Evolutionary conservation across 768 basidiomycete species (phyloP), one percentile per base, ranked within the genome.

Genomic region (Russula virescens): DNA sequence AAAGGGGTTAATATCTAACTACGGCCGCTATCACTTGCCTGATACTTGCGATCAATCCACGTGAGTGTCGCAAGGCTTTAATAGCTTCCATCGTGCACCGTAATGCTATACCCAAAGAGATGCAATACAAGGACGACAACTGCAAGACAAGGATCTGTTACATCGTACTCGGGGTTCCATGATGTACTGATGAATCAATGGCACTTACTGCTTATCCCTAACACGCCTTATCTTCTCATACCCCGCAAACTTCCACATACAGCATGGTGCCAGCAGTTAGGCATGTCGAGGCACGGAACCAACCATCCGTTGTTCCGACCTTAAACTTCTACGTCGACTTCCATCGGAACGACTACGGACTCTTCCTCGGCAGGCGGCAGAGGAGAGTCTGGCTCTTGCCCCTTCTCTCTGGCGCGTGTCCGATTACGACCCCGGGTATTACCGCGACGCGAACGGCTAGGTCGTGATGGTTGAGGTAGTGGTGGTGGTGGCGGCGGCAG

Each of bases 311-410:
- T 13, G 19, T 31, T 31, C 10, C 26, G 14, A 31, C 8, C 14
- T 9, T 68, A 73, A 35, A 70, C 65, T 31, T 76, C 75, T 31
- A 78, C 67, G 26, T 78, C 76, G 19, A 69, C 59, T 51, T 77
- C 76, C 67, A 76, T 67, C 9, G 76, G 76, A 8, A 77, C 74
- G 55, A 71, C 72, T 2, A 75, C 71, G 47, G 58, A 8, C 7
- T 60, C 63, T 42, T 46, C 63, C 19, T 55, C 58, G 5, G 58
- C 23, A 34, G 31, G 26, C 5, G 19, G 25, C 6, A 35, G 72
- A 70, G 16, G 66, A 31, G 54, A 55, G 16, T 58, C 55, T 8
- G 3, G 31, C 5, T 51, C 60, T 21, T 48, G 43, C 23, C 49
- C 61, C 47, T 58, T 63, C 26, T 68, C 65, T 23, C 58, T 62